Conservation (phyloP, 306 rosid species). For the Rosa lucieae region DNA sequence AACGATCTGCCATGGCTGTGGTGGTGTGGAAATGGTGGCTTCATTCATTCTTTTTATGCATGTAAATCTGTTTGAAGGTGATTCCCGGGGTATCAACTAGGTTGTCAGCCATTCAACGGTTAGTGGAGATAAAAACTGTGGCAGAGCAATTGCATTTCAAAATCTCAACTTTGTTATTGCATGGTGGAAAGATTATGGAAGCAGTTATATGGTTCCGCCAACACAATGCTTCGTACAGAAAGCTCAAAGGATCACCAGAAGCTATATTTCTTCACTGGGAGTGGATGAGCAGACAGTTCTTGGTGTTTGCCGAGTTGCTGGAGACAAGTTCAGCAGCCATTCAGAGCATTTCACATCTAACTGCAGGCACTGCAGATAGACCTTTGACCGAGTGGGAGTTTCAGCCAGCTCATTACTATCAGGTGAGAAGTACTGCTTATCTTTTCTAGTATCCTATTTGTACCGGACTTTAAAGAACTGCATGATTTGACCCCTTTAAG, state of each 20-base stretch:
- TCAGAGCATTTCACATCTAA: constrained; percentile 51
- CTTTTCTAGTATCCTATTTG: constrained; percentile 10
- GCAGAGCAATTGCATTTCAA: constrained; percentile 90
- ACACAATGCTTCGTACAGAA: constrained; percentile 71
- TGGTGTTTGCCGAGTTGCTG: constrained; percentile 90
- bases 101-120: constrained; percentile 71
- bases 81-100: constrained; percentile 69
- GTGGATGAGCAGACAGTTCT: constrained; percentile 94
- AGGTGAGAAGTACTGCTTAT: constrained; percentile 39
- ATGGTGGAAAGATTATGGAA: constrained; percentile 87
- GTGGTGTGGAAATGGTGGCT: background rate
- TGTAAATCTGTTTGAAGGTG: constrained; percentile 53
- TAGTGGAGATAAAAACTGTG: constrained; percentile 77
- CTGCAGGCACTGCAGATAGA: constrained; percentile 47
- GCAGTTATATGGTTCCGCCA: constrained; percentile 82
- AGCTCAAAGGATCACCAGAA: constrained; percentile 74
- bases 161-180: constrained; percentile 82
- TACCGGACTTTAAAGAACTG: background rate
- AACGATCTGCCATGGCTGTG: background rate
- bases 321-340: constrained; percentile 67
- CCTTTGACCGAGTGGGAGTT: constrained; percentile 83
- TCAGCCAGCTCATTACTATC: constrained; percentile 81
- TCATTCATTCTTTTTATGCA: constrained; percentile 3
- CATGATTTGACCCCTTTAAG: background rate
- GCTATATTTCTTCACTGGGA: constrained; percentile 90